Conservation (phyloP, 2,329 filamentous ascomycete species). For the Fusarium proliferatum region DNA sequence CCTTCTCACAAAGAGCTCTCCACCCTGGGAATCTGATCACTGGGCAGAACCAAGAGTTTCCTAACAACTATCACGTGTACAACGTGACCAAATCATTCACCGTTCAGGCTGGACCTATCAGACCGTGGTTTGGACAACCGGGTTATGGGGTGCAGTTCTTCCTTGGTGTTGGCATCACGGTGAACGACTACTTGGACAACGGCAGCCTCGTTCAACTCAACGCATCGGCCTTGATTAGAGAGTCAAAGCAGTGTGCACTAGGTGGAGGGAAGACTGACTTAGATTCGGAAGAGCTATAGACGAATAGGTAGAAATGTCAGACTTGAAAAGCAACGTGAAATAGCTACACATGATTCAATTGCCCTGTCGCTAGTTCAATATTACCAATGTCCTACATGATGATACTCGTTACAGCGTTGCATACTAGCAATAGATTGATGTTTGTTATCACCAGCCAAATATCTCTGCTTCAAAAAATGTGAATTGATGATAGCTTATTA, state of each 20-base stretch:
- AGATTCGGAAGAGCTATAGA: neutral
- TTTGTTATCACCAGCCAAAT: neutral
- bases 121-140: constrained; percentile 29
- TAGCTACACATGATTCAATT: accelerated
- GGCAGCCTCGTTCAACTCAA: neutral
- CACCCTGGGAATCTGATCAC: constrained; percentile 22
- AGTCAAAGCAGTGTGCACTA: neutral
- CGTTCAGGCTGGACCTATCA: constrained; percentile 26
- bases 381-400: neutral
- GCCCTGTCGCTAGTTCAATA: too few relatives aligned
- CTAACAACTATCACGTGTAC: constrained; percentile 30
- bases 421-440: neutral
- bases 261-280: accelerated
- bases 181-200: constrained; percentile 14
- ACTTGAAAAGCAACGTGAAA: too few relatives aligned
- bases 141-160: constrained; percentile 30
- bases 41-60: constrained; percentile 4
- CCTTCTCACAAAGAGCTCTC: constrained; percentile 24
- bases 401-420: neutral
- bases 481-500: neutral
- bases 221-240: neutral
- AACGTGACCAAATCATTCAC: constrained; percentile 15
- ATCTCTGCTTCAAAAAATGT: neutral
- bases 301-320: neutral
- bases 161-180: constrained; percentile 4